Evolutionary conservation across 108 stramenopile species (phyloP).

Genomic region (Nitzschia sp.): DNA sequence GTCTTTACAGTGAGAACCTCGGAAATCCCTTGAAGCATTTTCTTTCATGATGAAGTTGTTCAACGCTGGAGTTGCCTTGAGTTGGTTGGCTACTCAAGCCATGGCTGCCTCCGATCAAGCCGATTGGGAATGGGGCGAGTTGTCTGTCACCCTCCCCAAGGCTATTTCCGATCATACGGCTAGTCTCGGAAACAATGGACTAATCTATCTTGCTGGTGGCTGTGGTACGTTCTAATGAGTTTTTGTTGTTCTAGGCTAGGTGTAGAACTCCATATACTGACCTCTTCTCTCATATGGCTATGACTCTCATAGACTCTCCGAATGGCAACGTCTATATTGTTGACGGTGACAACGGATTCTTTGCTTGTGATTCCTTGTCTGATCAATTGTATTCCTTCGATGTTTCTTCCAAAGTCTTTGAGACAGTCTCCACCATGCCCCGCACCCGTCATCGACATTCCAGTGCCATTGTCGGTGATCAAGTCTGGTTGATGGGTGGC

Average conservation of each 20-base stretch:
- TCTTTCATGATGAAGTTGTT: constrained; percentile 2
- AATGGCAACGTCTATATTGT: constrained; percentile 36
- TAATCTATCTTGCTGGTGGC: constrained; percentile 57
- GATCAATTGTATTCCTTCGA: constrained; percentile 34
- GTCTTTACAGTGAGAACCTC: constrained; percentile 15
- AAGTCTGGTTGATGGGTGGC: constrained; percentile 56
- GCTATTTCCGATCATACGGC: constrained; percentile 35
- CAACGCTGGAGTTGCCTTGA: background rate
- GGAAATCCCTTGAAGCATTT: background rate
- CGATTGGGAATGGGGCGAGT: constrained; percentile 5
- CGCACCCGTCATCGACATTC: constrained; percentile 55
- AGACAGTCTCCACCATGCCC: constrained; percentile 41
- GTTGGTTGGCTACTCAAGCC: background rate
- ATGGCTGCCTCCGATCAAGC: background rate
- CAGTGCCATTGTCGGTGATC: constrained; percentile 27
- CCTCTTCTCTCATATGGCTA: background rate
- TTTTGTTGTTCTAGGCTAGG: no score
- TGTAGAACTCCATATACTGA: no score
- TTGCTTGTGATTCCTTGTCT: constrained; percentile 29
- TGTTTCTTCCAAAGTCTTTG: constrained; percentile 23
- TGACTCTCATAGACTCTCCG: constrained; percentile 15
- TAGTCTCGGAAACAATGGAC: constrained; percentile 1
- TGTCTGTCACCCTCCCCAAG: constrained; percentile 23
- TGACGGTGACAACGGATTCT: constrained; percentile 12
- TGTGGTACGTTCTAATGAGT: constrained; percentile 37